phyloP scores from a whole-genome alignment of 352 stramenopile species.

The Albugo laibachii region DNA sequence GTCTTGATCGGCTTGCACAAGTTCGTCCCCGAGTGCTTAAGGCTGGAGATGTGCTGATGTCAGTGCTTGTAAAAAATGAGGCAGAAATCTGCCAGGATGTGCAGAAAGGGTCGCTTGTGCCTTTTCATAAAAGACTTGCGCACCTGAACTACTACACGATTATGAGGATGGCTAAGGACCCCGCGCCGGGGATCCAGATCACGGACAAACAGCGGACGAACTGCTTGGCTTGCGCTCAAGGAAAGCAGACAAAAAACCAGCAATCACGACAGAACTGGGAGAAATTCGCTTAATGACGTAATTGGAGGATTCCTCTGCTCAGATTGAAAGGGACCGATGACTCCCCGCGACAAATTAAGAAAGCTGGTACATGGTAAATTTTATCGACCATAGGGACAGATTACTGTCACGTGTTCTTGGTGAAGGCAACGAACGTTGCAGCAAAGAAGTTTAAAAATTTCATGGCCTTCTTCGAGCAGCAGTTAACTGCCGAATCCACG shows the following conservation, averaged over 20 bases:
- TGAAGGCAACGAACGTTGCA: not conserved
- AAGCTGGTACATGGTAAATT: not conserved
- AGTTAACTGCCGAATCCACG: not conserved
- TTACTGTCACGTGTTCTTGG: too few species aligned
- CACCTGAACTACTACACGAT: not conserved
- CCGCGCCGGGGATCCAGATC: not conserved
- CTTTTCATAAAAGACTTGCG: not conserved
- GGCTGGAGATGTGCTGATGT: not conserved
- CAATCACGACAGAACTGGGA: not conserved
- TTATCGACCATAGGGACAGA: not conserved
- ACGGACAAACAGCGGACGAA: not conserved
- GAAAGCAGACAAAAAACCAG: not conserved
- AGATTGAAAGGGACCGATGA: not conserved
- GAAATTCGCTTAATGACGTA: not conserved
- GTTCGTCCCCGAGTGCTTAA: too few species aligned
- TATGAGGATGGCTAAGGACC: not conserved
- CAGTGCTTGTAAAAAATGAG: not conserved
- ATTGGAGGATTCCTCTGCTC: not conserved
- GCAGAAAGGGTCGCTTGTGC: not conserved
- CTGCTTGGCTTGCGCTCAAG: not conserved
- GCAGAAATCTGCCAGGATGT: not conserved
- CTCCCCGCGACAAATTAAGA: not conserved
- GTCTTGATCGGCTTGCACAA: not conserved
- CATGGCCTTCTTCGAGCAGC: not conserved
- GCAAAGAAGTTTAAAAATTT: slow-evolving; percentile 1